phyloP scores from a whole-genome alignment of 345 rosid genomes.

The Salix udensis region DNA sequence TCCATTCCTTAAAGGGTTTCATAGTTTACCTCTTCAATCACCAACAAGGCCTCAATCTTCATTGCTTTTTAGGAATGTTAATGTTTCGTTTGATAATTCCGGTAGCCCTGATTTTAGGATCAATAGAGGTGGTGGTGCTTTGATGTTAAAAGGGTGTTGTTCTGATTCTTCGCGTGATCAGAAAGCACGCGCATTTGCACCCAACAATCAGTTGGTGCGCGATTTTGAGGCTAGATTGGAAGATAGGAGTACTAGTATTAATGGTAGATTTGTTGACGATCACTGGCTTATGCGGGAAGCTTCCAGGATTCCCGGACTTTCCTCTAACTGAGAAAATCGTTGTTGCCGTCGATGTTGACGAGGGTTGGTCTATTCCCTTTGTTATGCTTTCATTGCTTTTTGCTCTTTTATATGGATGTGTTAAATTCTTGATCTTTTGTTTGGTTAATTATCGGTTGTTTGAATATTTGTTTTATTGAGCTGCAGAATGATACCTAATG shows the following conservation, averaged over 20 bases:
- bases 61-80: slow-evolving; percentile 7
- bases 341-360: slow-evolving; percentile 96
- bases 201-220: slow-evolving; percentile 34
- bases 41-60: slow-evolving; percentile 4
- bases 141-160: slow-evolving; percentile 40
- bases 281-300: slow-evolving; percentile 35
- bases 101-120: slow-evolving; percentile 1
- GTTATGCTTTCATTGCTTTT: background rate
- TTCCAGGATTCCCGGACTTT: slow-evolving; percentile 36
- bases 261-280: slow-evolving; percentile 36
- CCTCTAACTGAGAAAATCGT: slow-evolving; percentile 45
- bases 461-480: background rate
- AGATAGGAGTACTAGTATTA: slow-evolving; percentile 8
- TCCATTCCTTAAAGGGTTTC: slow-evolving; percentile 18
- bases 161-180: slow-evolving; percentile 38
- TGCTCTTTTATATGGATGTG: background rate
- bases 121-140: slow-evolving; percentile 21
- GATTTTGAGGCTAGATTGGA: slow-evolving; percentile 44
- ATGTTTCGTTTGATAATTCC: slow-evolving; percentile 12
- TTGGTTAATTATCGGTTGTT: background rate
- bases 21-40: background rate
- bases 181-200: slow-evolving; percentile 46
- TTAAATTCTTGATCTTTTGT: background rate
- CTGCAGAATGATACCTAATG: background rate
- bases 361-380: slow-evolving; percentile 38